These are phyloP conservation scores for Blastobotrys parvus DNA, from an alignment of 805 yeast genomes.

Conservation along the genomic window DNA sequence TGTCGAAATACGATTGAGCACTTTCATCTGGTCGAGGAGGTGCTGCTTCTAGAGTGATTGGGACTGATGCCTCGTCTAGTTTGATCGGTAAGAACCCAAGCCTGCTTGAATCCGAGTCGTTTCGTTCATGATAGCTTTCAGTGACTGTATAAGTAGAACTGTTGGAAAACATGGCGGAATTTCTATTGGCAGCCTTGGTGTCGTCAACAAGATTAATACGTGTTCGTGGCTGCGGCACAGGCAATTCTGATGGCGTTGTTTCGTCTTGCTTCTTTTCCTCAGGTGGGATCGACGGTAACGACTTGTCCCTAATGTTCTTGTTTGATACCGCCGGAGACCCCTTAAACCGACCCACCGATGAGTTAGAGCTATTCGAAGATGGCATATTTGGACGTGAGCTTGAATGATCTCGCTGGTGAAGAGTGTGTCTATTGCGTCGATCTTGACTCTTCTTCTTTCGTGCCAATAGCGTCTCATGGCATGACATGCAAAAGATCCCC, in stretches of 20 bases:
- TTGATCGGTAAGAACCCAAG: constrained; percentile 10
- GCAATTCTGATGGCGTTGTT: background rate
- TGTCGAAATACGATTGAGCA: background rate
- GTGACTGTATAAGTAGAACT: background rate
- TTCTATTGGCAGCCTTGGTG: background rate
- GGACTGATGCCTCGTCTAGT: constrained; percentile 7
- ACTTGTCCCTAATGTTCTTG: background rate
- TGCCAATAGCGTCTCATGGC: constrained; percentile 77
- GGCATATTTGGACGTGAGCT: background rate
- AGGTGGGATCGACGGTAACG: background rate
- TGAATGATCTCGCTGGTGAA: background rate
- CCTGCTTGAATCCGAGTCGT: constrained; percentile 1
- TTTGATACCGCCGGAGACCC: background rate
- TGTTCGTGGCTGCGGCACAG: background rate
- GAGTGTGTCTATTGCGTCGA: background rate
- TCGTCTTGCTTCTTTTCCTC: background rate
- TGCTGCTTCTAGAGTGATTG: background rate
- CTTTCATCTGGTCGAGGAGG: background rate
- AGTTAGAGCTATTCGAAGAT: background rate
- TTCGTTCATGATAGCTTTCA: background rate
- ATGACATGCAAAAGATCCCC: constrained; percentile 86
- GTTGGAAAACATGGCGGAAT: no score
- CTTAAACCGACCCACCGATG: background rate
- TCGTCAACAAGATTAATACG: background rate
- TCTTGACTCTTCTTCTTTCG: constrained; percentile 38